Evolutionary conservation across 2,329 filamentous ascomycete species (phyloP), one percentile per base, ranked within the genome.

Genomic region (Acrocalymma vagum): DNA sequence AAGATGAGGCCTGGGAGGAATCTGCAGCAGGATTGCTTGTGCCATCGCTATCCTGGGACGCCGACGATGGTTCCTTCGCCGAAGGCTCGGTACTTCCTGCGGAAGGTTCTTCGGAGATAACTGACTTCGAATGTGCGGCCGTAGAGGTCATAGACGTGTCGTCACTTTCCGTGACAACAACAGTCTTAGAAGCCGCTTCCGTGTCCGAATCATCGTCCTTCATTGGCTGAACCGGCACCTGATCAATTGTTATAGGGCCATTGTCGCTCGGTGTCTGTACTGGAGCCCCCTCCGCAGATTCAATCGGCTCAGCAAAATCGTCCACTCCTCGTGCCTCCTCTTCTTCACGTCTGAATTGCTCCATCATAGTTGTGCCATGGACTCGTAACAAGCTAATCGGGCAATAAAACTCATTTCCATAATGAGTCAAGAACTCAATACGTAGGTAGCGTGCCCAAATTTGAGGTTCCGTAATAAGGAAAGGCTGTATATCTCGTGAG

Each of bases 401-500:
- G 62, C 94, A 99, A 67, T 96, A 99, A 67, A 89, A 99, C 66
- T 99, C 94, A 57, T 92, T 95, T 7, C 94, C 94, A 67, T 93
- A 99, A 66, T 99, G 93, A 4, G 85, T 90, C 32, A 97, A 69
- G 51, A 97, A 94, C 64, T 99, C 94, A 43, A 99, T 84, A 16
- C 90, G 84, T 27, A 99, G 72, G 71, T 97, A 99, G 51, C 93
- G 85, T 28, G 94, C 92, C 88, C 91, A 99, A 31, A 97, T 97
- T 48, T 94, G 84, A 1, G 94, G 92, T 58, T 96, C 94, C 57
- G 94, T 85, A n/a, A 99, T 81, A 10, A 96, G 74, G 63, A 99
- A 99, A 0, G 94, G 87, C 69, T 99, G 94, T 22, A 99, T 90
- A 53, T 96, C 91, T 36, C 94, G 85, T 7, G 90, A 90, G 63